Base-by-base conservation (phyloP, 140 eudicot species). In the Stevia rebaudiana region DNA sequence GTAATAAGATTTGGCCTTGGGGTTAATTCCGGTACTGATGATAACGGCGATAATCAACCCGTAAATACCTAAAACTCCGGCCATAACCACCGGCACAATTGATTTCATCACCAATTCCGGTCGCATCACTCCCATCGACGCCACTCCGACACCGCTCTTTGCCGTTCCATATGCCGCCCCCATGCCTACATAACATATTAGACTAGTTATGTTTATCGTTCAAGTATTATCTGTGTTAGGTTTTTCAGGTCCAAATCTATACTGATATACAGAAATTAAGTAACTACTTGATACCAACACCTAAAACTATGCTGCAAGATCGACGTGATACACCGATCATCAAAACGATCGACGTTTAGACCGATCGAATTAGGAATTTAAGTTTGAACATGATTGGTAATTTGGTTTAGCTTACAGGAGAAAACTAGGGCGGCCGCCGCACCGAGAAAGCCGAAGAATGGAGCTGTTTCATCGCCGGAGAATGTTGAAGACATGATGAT, bases 91-190 rank as follows among this genome's bases (percentile, higher is more conserved):
- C 28, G 91, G 91, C 50, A 84, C 91, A 75, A 84, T 84, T 37
- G 90, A 84, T 66, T 84, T 84, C 90, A 84, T 84, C 69, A 84
- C 90, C 67, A 84, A 67, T 74, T 84, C 91, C 16, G 91, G 91
- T 72, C 87, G 81, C 91, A 84, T 84, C 57, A 84, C 91, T 36
- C 91, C 91, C 91, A 84, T 84, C 11, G 87, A 84, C 73, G 91
- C 91, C 75, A 84, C 91, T 16, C 91, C 91, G 10, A 84, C 91
- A 11, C 91, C 91, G 36, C 91, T 84, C 86, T 84, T 84, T 19
- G 86, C 90, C 7, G 90, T 83, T 11, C 89, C 89, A 53, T 84
- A 84, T 15, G 91, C 91, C 37, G 91, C 91, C 42, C 91, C 91
- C 91, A 81, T 84, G 42, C 90, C 90, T 84, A 36, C 23, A 57